phyloP scores from a whole-genome alignment of 2,329 filamentous ascomycete species.

The Ascochyta lentis region DNA sequence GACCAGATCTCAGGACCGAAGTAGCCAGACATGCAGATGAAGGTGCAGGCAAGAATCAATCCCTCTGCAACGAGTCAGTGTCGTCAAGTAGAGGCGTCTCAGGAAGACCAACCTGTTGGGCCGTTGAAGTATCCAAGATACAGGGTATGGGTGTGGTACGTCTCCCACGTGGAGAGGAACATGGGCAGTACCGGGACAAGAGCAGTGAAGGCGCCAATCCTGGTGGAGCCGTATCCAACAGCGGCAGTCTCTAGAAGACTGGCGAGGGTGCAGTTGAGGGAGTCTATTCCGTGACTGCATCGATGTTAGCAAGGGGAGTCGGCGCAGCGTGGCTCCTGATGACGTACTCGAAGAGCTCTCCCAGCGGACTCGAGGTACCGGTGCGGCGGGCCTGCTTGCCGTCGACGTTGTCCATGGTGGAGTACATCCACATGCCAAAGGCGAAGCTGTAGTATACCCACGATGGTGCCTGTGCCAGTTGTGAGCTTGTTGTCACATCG shows the following conservation, averaged over 20 bases:
- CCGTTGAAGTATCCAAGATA: constrained; percentile 98
- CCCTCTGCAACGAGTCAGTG: constrained; percentile 65
- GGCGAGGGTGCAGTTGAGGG: constrained; percentile 92
- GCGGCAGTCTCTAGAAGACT: constrained; percentile 90
- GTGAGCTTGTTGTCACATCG: constrained; percentile 18
- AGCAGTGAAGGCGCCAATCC: constrained; percentile 87
- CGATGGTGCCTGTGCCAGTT: constrained; percentile 69
- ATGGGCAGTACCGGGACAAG: constrained; percentile 91
- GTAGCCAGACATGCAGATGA: constrained; percentile 87
- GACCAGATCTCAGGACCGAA: constrained; percentile 91
- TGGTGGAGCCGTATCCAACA: constrained; percentile 86
- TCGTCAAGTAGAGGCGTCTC: neutral
- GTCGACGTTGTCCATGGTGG: constrained; percentile 98
- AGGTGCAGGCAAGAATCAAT: constrained; percentile 80
- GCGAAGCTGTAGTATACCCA: constrained; percentile 98
- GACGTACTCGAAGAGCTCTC: constrained; percentile 87
- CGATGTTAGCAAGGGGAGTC: constrained; percentile 30
- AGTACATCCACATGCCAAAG: constrained; percentile 95
- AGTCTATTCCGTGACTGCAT: constrained; percentile 88
- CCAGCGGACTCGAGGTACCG: constrained; percentile 90
- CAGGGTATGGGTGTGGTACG: constrained; percentile 96
- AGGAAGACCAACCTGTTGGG: constrained; percentile 66
- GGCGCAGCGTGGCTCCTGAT: constrained; percentile 26
- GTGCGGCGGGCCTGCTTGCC: constrained; percentile 96
- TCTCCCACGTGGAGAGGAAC: constrained; percentile 99